A percentile compares a stretch with the other conserved stretches of the same genome.
Conservation (phyloP, 805 yeast genomes). For the Lachancea nothofagi region DNA sequence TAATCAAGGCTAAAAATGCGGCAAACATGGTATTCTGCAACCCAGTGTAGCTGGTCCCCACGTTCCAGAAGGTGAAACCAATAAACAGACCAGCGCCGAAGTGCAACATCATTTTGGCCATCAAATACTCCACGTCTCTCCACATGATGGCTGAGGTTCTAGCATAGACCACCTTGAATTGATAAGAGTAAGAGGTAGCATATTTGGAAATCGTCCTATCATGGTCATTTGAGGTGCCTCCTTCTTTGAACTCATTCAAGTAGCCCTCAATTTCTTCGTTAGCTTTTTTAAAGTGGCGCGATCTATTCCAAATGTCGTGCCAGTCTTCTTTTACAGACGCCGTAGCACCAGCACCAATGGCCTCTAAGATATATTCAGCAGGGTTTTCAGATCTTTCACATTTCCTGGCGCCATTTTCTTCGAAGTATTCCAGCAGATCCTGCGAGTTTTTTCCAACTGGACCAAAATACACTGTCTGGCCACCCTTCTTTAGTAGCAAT, state of each 20-base stretch:
- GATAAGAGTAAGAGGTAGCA: conserved; percentile 40
- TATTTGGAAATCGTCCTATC: conserved; percentile 13
- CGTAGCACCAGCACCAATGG: conserved; percentile 43
- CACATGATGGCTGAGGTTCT: conserved; percentile 43
- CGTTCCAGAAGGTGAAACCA: conserved; percentile 67
- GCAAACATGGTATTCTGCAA: conserved; percentile 57
- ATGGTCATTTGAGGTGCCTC: not conserved
- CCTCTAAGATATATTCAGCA: conserved; percentile 42
- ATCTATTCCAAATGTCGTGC: conserved; percentile 53
- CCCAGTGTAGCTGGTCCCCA: conserved; percentile 47
- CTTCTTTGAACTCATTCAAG: conserved; percentile 3
- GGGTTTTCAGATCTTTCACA: conserved; percentile 43
- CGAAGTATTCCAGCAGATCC: conserved; percentile 55
- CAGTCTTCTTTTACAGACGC: conserved; percentile 46
- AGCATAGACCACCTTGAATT: conserved; percentile 36
- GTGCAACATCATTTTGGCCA: conserved; percentile 50
- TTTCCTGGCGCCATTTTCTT: conserved; percentile 57
- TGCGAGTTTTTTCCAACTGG: conserved; percentile 37
- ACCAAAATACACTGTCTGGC: conserved; percentile 39
- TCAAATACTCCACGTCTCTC: conserved; percentile 58
- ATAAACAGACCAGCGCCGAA: conserved; percentile 53
- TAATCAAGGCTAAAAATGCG: conserved; percentile 51
- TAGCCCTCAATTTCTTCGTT: conserved; percentile 31
- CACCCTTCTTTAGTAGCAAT: conserved; percentile 45
- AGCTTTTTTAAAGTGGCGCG: conserved; percentile 31